A percentile compares a stretch with the other conserved stretches of the same genome.
These are phyloP conservation scores for Geum urbanum DNA, from an alignment of 306 rosid genomes.

Conservation along the genomic window DNA sequence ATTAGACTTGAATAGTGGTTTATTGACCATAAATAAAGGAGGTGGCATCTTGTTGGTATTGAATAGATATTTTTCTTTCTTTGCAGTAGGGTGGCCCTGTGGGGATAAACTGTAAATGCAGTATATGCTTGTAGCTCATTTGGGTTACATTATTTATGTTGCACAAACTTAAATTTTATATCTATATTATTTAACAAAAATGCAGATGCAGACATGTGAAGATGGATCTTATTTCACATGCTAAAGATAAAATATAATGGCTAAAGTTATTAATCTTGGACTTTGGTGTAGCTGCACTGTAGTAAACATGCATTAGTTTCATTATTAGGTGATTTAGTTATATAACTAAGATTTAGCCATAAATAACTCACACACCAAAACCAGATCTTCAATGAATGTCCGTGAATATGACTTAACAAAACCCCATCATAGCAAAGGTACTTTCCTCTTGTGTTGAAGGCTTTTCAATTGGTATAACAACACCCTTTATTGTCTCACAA, in stretches of 20 bases:
- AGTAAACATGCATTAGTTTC: neutral
- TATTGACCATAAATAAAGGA: neutral
- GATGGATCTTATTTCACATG: conserved; percentile 18
- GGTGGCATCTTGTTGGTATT: neutral
- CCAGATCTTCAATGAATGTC: neutral
- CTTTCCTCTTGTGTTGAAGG: no score
- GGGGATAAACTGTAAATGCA: conserved; percentile 14
- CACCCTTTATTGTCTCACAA: neutral
- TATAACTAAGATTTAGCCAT: neutral
- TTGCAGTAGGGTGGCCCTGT: neutral
- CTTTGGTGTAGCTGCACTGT: no score
- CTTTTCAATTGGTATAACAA: no score
- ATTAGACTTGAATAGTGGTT: neutral
- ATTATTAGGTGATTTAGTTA: conserved; percentile 2
- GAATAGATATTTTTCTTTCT: neutral
- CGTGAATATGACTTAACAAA: conserved; percentile 1
- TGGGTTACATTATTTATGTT: neutral
- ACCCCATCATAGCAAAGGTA: neutral
- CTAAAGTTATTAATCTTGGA: neutral
- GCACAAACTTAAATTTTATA: neutral
- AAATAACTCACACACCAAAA: neutral
- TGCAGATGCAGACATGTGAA: conserved; percentile 26
- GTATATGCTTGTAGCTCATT: neutral
- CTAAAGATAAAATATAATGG: neutral
- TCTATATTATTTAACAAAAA: neutral